Evolutionary conservation across 768 basidiomycete species (phyloP).

Genomic region (Suillus discolor): DNA sequence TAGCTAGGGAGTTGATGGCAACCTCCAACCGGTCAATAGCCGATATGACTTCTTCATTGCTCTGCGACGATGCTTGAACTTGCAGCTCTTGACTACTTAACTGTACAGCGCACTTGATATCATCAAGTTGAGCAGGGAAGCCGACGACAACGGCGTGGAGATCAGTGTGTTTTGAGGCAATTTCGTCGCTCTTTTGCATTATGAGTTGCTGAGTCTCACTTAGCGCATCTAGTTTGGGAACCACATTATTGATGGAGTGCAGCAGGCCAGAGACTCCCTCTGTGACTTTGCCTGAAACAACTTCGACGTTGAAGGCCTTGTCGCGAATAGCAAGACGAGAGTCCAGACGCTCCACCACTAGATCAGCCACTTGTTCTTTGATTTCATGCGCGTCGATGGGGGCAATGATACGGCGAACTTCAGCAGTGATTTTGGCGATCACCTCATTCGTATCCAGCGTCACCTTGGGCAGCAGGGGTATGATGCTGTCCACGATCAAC

Average conservation of each 20-base stretch:
- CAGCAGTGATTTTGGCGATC: constrained; percentile 60
- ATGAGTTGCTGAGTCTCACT: constrained; percentile 45
- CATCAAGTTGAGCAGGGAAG: constrained; percentile 49
- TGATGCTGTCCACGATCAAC: constrained; percentile 73
- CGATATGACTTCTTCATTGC: constrained; percentile 31
- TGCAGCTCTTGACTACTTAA: constrained; percentile 22
- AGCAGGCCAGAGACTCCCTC: constrained; percentile 52
- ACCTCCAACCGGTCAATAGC: constrained; percentile 49
- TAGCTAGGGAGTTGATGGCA: constrained; percentile 48
- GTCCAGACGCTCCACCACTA: constrained; percentile 84
- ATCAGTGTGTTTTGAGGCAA: constrained; percentile 43
- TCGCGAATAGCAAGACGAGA: constrained; percentile 80
- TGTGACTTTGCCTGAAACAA: constrained; percentile 53
- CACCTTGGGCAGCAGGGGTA: constrained; percentile 61
- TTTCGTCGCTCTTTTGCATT: constrained; percentile 37
- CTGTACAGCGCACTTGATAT: constrained; percentile 47
- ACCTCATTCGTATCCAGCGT: constrained; percentile 57
- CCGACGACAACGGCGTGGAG: constrained; percentile 44
- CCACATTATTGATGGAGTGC: constrained; percentile 43
- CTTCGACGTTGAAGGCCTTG: constrained; percentile 65
- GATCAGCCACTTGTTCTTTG: constrained; percentile 87
- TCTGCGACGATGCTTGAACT: constrained; percentile 19
- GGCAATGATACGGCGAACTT: constrained; percentile 70
- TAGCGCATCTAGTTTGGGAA: constrained; percentile 43
- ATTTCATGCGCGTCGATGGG: constrained; percentile 85